Base-by-base conservation (phyloP, 192 early-diverging fungal genomes). In the Rhizophagus clarus region DNA sequence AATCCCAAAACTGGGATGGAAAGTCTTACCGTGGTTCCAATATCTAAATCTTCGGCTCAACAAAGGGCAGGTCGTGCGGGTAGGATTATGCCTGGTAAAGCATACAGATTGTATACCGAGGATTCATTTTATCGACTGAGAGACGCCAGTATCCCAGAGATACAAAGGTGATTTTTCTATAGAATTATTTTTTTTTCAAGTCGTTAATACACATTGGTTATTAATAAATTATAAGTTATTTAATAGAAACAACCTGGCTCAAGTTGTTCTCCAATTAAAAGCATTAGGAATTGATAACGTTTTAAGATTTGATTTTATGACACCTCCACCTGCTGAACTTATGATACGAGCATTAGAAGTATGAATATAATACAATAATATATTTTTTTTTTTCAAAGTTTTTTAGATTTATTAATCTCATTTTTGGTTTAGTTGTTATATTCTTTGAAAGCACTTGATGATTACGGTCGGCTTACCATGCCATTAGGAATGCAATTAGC, bases 1-100 rank as follows among this genome's bases (percentile, higher is more conserved):
- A 97, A 98, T 84, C 93, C 98, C 66, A 94, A 93, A 80, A 94
- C 95, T 37, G 97, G 97, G 17, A 95, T 98, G 88, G 98, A 98
- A 77, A 87, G 93, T 12, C 82, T 99, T 63, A 89, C 91, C 8
- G 94, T 97, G 20, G 94, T 94, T n/a, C 95, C 95, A 0, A 92
- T 97, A 34, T 95, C 93, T 69, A 96, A 96, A 83, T 96, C 97
- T 24, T 95, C 97, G 70, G 95, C 97, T 29, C 92, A 95, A 79
- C 98, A 99, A 85, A 91, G 98, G 8, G 90, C 95, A 3, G 98
- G 97, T 28, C 93, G 98, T 63, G 97, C 98, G 3, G 98, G 98
- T 26, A 91, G 98, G 60, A 94, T 96, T 1, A 91, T 92, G 8
- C 91, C 96, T 0, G 98, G 97, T 14, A 96, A 93, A 72, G 94